Conservation (phyloP, 768 basidiomycete genomes). For the Kwoniella bestiolae region DNA sequence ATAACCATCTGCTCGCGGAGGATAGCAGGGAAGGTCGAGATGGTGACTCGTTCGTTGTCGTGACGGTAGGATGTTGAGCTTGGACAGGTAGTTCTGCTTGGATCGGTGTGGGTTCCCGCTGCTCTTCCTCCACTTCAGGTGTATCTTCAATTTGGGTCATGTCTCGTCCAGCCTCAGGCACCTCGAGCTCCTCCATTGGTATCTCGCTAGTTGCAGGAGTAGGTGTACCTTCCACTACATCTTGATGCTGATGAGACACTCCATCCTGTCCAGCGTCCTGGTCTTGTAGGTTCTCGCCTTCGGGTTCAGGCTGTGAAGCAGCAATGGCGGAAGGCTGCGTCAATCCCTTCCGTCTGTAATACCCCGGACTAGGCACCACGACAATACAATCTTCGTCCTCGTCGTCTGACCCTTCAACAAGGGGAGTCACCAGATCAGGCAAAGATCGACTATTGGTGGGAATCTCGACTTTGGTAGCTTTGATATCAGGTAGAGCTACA, state of each 20-base stretch:
- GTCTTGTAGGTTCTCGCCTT: not conserved
- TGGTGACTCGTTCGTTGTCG: not conserved
- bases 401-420: conserved; percentile 6
- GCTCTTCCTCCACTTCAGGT: too few species aligned
- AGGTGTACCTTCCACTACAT: not conserved
- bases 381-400: conserved; percentile 21
- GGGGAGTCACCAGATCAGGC: conserved; percentile 1
- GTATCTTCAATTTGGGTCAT: not conserved
- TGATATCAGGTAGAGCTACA: conserved; percentile 17
- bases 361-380: conserved; percentile 11
- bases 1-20: conserved; percentile 36
- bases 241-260: not conserved
- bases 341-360: conserved; percentile 5
- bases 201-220: not conserved
- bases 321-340: not conserved
- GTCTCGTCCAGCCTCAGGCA: not conserved
- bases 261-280: not conserved
- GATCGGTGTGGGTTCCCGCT: not conserved
- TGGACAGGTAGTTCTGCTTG: too few species aligned
- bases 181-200: not conserved
- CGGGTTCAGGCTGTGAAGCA: not conserved
- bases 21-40: conserved; percentile 28
- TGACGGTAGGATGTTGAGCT: not conserved
- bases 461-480: conserved; percentile 1
- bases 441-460: conserved; percentile 6